phyloP scores from a whole-genome alignment of 139 green algal species.

The Astrephomene gubernaculifera region DNA sequence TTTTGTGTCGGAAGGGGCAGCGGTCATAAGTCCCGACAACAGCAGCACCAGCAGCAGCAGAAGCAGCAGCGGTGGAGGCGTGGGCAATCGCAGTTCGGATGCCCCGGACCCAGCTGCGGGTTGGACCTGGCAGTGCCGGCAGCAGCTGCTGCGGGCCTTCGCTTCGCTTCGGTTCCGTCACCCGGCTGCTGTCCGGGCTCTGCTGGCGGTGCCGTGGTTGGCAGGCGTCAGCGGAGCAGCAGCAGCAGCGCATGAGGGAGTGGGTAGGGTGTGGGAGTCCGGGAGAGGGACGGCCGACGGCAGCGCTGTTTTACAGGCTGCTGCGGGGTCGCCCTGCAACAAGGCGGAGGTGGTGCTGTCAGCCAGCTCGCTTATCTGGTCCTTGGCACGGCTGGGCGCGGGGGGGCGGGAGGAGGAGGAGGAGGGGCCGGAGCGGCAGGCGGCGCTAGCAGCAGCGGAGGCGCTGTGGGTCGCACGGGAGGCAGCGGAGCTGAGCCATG shows the following conservation, averaged over 20 bases:
- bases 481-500: neutral
- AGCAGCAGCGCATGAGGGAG: neutral
- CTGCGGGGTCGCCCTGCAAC: neutral
- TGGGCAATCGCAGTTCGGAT: no score
- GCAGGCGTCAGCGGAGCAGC: neutral
- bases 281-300: neutral
- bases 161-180: neutral
- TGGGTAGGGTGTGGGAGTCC: neutral
- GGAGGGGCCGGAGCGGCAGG: neutral
- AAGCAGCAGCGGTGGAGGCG: neutral
- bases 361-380: conserved; percentile 18
- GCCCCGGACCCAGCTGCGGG: no score
- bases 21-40: no score
- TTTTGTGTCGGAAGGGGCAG: no score
- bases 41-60: no score
- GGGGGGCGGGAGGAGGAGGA: neutral
- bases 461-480: neutral
- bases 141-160: conserved; percentile 28
- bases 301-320: neutral
- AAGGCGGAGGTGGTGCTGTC: neutral
- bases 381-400: neutral
- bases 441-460: neutral
- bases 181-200: neutral
- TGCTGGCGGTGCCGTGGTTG: neutral
- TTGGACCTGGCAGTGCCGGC: neutral